Conservation (phyloP, 768 basidiomycete genomes). For the Amanita muscaria region DNA sequence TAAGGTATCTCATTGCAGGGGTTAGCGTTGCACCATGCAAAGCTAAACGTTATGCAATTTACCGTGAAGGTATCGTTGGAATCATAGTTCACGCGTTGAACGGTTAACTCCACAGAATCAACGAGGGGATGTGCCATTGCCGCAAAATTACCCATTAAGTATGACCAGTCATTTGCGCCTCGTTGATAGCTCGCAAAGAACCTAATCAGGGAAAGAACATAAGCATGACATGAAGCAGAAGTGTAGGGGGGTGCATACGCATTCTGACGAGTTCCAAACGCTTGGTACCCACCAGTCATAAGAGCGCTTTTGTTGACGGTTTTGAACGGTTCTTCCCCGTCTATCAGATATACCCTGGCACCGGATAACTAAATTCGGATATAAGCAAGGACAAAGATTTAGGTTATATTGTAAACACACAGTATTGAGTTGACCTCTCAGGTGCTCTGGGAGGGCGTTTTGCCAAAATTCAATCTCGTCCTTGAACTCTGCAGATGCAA, state of each 20-base stretch:
- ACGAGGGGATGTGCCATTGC: slow-evolving; percentile 41
- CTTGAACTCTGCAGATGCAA: slow-evolving; percentile 41
- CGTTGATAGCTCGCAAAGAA: slow-evolving; percentile 39
- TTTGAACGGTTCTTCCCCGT: slow-evolving; percentile 40
- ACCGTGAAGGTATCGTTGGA: slow-evolving; percentile 37
- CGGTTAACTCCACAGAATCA: slow-evolving; percentile 39
- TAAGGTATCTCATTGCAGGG: slow-evolving; percentile 39
- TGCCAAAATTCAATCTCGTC: slow-evolving; percentile 50
- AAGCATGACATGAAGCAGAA: background rate
- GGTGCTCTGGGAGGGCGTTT: slow-evolving; percentile 33
- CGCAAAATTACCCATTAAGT: slow-evolving; percentile 47
- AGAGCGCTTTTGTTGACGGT: slow-evolving; percentile 46
- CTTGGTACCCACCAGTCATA: slow-evolving; percentile 44
- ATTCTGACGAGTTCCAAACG: slow-evolving; percentile 42
- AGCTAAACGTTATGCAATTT: slow-evolving; percentile 11
- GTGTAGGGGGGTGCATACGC: slow-evolving; percentile 23
- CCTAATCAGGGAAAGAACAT: slow-evolving; percentile 17
- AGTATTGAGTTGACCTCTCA: slow-evolving; percentile 38
- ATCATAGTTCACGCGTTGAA: slow-evolving; percentile 33
- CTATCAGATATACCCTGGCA: slow-evolving; percentile 45
- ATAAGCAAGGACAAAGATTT: no score
- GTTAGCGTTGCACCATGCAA: background rate
- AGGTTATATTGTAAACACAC: no score
- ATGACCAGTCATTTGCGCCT: slow-evolving; percentile 30
- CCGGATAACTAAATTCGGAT: slow-evolving; percentile 32